Evolutionary conservation across 2,329 filamentous ascomycete genomes (phyloP).

Genomic region (Coniochaeta sp.): DNA sequence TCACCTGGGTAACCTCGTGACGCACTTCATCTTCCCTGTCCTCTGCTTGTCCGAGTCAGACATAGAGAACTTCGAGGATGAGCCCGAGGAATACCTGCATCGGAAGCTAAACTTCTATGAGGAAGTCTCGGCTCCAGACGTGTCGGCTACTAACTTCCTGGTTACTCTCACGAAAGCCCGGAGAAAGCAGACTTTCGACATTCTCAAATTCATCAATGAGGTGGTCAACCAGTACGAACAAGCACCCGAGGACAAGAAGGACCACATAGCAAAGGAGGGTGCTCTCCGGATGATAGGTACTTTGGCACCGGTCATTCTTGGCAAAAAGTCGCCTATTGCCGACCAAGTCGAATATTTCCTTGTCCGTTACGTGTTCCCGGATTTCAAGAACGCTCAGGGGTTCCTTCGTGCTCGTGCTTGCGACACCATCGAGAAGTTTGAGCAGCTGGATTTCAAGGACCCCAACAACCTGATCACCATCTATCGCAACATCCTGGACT

Average conservation of each 20-base stretch:
- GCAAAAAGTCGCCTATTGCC: slow-evolving; percentile 97
- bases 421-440: slow-evolving; percentile 96
- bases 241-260: slow-evolving; percentile 81
- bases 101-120: slow-evolving; percentile 97
- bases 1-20: slow-evolving; percentile 86
- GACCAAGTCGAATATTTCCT: slow-evolving; percentile 98
- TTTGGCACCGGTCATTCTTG: slow-evolving; percentile 84
- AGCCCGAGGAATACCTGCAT: slow-evolving; percentile 95
- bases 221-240: slow-evolving; percentile 90
- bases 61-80: slow-evolving; percentile 85
- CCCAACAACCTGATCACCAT: slow-evolving; percentile 91
- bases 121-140: slow-evolving; percentile 89
- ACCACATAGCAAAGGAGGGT: slow-evolving; percentile 91
- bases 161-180: slow-evolving; percentile 90
- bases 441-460: slow-evolving; percentile 95
- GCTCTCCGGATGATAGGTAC: slow-evolving; percentile 96
- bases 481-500: slow-evolving; percentile 93
- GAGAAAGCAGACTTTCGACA: slow-evolving; percentile 91
- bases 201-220: slow-evolving; percentile 89
- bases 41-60: slow-evolving; percentile 90
- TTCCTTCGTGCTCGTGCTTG: slow-evolving; percentile 92
- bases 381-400: slow-evolving; percentile 87
- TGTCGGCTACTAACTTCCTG: slow-evolving; percentile 93
- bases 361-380: slow-evolving; percentile 95
- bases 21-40: slow-evolving; percentile 92